Evolutionary conservation across 306 rosid genomes (phyloP).

Genomic region (Cucumis cinereus): DNA sequence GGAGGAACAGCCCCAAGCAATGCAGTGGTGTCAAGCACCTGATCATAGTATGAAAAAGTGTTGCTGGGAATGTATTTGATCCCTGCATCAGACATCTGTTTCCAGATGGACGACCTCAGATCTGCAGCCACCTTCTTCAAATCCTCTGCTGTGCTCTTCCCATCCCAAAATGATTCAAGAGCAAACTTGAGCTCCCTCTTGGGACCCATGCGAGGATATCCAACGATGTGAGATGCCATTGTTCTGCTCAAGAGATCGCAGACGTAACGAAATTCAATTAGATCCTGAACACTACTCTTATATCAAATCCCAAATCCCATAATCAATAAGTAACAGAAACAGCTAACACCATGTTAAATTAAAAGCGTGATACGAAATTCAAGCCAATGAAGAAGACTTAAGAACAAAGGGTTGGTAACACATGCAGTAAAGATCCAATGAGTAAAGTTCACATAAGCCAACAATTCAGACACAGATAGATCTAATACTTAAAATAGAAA

Average conservation of each 20-base stretch:
- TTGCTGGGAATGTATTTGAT: conserved; percentile 71
- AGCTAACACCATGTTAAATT: not conserved
- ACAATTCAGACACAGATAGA: not conserved
- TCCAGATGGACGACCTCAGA: conserved; percentile 61
- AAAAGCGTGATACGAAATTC: not conserved
- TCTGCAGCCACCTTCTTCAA: conserved; percentile 47
- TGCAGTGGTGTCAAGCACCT: conserved; percentile 72
- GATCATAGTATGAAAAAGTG: conserved; percentile 77
- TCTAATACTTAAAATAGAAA: not conserved
- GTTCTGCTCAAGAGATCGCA: conserved; percentile 20
- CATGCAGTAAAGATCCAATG: not conserved
- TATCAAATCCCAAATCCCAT: not conserved
- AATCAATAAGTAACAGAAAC: not conserved
- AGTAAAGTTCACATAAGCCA: not conserved
- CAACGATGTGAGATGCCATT: conserved; percentile 76
- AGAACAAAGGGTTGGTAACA: not conserved
- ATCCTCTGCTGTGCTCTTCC: conserved; percentile 52
- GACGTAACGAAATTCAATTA: not conserved
- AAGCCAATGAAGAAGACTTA: not conserved
- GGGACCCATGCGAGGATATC: conserved; percentile 86
- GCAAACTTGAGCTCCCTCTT: conserved; percentile 73
- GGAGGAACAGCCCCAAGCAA: conserved; percentile 80
- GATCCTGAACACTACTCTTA: not conserved
- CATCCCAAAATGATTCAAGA: conserved; percentile 87
- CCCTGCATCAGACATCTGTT: conserved; percentile 66